phyloP scores from a whole-genome alignment of 805 yeast species.

The Komagataella kurtzmanii region DNA sequence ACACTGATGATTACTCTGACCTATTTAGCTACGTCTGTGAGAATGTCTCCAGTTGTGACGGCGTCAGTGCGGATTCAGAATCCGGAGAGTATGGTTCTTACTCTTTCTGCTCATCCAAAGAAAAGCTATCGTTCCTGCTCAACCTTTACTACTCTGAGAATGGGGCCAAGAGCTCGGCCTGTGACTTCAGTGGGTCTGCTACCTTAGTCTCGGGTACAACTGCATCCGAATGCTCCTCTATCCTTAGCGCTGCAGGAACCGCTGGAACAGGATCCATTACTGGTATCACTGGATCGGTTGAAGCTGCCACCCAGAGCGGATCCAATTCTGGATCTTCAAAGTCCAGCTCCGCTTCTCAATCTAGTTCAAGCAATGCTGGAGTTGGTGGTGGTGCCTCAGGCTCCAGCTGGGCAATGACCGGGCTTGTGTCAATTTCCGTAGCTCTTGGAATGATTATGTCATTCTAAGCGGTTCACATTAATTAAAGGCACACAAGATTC shows the following conservation, averaged over 20 bases:
- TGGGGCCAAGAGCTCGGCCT: conserved; percentile 31
- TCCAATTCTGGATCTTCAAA: conserved; percentile 12
- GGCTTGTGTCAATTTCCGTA: not conserved
- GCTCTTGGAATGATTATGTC: not conserved
- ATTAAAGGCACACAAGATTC: not conserved
- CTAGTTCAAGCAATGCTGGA: conserved; percentile 6
- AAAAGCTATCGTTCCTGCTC: conserved; percentile 49
- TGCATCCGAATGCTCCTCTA: conserved; percentile 40
- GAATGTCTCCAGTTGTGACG: conserved; percentile 37
- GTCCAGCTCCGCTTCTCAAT: conserved; percentile 7
- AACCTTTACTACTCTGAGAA: conserved; percentile 47
- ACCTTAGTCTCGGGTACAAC: conserved; percentile 33
- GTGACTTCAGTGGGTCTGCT: conserved; percentile 63
- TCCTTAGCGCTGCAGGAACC: conserved; percentile 52
- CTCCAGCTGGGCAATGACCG: conserved; percentile 1
- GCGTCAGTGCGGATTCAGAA: conserved; percentile 48
- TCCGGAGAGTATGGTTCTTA: conserved; percentile 58
- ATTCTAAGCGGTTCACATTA: not conserved
- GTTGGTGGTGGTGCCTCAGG: conserved; percentile 7
- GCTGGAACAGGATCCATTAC: conserved; percentile 52
- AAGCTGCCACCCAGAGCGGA: conserved; percentile 9
- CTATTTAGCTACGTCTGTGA: conserved; percentile 49
- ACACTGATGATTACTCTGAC: conserved; percentile 40
- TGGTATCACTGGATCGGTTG: conserved; percentile 18
- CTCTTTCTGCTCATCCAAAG: conserved; percentile 59